phyloP scores from a whole-genome alignment of 2,329 filamentous ascomycete genomes.

The Grosmannia serpens region DNA sequence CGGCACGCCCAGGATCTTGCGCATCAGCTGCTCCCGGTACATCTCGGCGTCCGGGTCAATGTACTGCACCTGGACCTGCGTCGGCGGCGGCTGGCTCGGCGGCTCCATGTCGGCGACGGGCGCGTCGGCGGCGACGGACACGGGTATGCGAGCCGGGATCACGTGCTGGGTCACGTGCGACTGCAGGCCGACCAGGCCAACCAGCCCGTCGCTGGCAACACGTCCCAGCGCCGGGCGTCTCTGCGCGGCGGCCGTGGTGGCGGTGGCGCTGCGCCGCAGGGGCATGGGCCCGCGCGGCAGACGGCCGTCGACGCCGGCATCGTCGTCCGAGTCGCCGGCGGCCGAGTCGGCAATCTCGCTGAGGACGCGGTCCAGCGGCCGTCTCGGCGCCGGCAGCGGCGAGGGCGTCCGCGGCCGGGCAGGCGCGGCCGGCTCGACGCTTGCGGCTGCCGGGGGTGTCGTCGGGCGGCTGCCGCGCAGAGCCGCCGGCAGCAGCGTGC shows the following conservation, averaged over 20 bases:
- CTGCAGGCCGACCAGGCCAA: slow-evolving; percentile 8
- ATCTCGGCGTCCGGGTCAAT: slow-evolving; percentile 36
- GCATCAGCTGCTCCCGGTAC: slow-evolving; percentile 32
- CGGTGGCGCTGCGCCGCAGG: slow-evolving; percentile 15
- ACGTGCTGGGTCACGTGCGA: too few relatives aligned
- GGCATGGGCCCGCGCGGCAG: neutral
- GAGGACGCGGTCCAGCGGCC: slow-evolving; percentile 21
- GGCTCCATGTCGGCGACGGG: neutral
- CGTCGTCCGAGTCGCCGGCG: slow-evolving; percentile 15
- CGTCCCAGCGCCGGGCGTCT: slow-evolving; percentile 4
- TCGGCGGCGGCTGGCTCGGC: slow-evolving; percentile 22
- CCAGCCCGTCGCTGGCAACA: slow-evolving; percentile 6
- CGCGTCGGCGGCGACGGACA: neutral
- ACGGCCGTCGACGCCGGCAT: slow-evolving; percentile 5
- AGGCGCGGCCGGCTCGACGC: too few relatives aligned
- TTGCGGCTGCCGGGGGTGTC: neutral
- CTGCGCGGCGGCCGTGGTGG: slow-evolving; percentile 9
- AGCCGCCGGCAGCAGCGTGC: neutral
- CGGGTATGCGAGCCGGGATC: too few relatives aligned
- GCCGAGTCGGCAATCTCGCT: slow-evolving; percentile 33
- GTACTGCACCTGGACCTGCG: slow-evolving; percentile 42
- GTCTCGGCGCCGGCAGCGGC: slow-evolving; percentile 5
- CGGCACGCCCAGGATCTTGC: slow-evolving; percentile 24
- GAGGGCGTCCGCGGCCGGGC: neutral
- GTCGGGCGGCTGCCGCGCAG: too few relatives aligned